phyloP scores from a whole-genome alignment of 2,329 filamentous ascomycete genomes.

The Penicillium sp. region DNA sequence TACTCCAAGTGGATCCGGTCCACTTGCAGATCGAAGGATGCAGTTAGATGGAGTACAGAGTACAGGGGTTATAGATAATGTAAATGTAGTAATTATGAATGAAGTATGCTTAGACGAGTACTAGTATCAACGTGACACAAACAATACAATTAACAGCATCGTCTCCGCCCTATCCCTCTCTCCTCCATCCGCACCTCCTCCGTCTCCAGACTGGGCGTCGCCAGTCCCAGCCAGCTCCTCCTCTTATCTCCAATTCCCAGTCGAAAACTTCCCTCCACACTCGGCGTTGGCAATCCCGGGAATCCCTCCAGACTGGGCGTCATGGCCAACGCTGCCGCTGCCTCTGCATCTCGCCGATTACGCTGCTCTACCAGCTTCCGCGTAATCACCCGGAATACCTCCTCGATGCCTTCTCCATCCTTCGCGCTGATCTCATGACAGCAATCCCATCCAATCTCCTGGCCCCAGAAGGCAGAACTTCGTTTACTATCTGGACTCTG shows the following conservation, averaged over 20 bases:
- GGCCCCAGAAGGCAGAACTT: slow-evolving; percentile 69
- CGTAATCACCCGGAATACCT: slow-evolving; percentile 90
- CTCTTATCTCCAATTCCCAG: slow-evolving; percentile 64
- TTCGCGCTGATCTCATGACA: slow-evolving; percentile 97
- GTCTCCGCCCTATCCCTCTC: slow-evolving; percentile 40
- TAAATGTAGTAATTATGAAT: too few relatives aligned
- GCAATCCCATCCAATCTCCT: slow-evolving; percentile 93
- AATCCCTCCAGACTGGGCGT: slow-evolving; percentile 56
- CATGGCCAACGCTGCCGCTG: slow-evolving; percentile 42
- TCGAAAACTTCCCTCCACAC: slow-evolving; percentile 61
- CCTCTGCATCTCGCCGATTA: slow-evolving; percentile 56
- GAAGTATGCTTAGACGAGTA: too few relatives aligned
- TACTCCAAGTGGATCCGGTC: too few relatives aligned
- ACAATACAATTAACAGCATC: slow-evolving; percentile 53
- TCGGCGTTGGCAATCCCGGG: slow-evolving; percentile 54
- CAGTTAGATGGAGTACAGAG: too few relatives aligned
- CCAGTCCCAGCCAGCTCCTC: slow-evolving; percentile 68
- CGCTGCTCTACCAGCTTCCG: slow-evolving; percentile 79
- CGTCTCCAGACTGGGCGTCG: slow-evolving; percentile 50
- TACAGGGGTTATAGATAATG: too few relatives aligned
- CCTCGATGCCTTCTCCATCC: slow-evolving; percentile 92
- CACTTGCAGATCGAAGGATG: too few relatives aligned
- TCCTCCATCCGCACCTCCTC: slow-evolving; percentile 35
- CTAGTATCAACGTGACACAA: too few relatives aligned
- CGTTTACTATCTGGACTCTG: slow-evolving; percentile 50